Evolutionary conservation across 768 basidiomycete species (phyloP), one percentile per base, ranked within the genome.

Genomic region (Neoboletus magnificus): DNA sequence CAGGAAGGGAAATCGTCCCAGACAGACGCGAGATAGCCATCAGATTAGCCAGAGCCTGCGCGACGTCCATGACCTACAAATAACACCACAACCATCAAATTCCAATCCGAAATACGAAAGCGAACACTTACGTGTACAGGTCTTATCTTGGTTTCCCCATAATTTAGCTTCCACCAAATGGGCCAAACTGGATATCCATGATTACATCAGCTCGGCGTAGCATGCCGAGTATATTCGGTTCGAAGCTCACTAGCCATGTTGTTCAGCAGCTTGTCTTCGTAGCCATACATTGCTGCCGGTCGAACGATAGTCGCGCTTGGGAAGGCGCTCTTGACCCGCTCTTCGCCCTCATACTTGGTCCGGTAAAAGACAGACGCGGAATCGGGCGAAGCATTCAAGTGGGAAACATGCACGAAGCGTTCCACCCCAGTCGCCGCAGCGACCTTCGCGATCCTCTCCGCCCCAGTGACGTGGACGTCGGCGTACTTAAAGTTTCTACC

Each of bases 91-190:
- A 35, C 46, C 57, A 59, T 70, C 55, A 61, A 32, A 47, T 44
- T 54, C 36, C 36, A 61, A 41, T 37, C 48, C 18, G 11, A 55
- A 33, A 58, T 43, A 58, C 48, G 67, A 65, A 67, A 58, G 42
- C 57, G 51, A 59, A 59, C 45, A 76, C 85, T 73, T 77, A 92
- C 91, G 80, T 98, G 94, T 44, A 89, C 92, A 0, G 97, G 97
- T 33, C 93, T 88, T 71, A 91, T 84, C 73, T 82, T 84, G 23
- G 97, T 95, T 71, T 88, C 75, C 36, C 84, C 91, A 65, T 89
- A 74, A 78, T 99, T 99, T 58, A 98, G 79, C 69, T 91, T 90
- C 92, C 88, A 98, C 81, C 91, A 89, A 56, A 93, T 87, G 15
- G 95, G 89, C 83, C 89, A 95, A 61, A 83, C 94, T 65, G 18